phyloP scores from a whole-genome alignment of 306 rosid genomes.

The Boehmeria nivea region DNA sequence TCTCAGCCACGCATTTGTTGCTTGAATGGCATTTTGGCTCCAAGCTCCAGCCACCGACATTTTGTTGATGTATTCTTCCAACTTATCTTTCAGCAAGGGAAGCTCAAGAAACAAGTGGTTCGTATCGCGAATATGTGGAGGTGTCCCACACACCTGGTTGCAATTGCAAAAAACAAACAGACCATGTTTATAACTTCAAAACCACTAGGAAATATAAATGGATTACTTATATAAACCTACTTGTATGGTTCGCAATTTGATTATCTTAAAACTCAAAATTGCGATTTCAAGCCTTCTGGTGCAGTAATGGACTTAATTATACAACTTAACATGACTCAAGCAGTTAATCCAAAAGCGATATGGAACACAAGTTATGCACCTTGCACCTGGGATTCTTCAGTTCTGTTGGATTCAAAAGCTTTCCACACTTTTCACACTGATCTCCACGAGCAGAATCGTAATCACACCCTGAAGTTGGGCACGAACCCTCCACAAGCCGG shows the following conservation, averaged over 20 bases:
- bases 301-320: not conserved
- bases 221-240: too few species aligned
- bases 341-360: not conserved
- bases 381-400: conserved; percentile 83
- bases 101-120: conserved; percentile 92
- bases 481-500: conserved; percentile 85
- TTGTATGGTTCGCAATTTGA: too few species aligned
- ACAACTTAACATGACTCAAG: not conserved
- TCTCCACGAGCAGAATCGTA: conserved; percentile 95
- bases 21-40: conserved; percentile 95
- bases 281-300: too few species aligned
- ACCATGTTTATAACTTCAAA: not conserved
- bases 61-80: conserved; percentile 62
- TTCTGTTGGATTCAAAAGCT: conserved; percentile 85
- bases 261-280: not conserved
- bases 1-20: conserved; percentile 81
- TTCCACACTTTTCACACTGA: conserved; percentile 94
- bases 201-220: too few species aligned
- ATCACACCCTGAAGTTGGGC: conserved; percentile 72
- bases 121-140: conserved; percentile 81
- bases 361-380: conserved; percentile 31
- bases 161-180: not conserved
- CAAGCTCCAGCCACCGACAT: conserved; percentile 78
- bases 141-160: conserved; percentile 61
- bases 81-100: conserved; percentile 61